Evolutionary conservation across 2,329 filamentous ascomycete species (phyloP).

Genomic region (Ophiocordyceps camponoti-rufipedis): DNA sequence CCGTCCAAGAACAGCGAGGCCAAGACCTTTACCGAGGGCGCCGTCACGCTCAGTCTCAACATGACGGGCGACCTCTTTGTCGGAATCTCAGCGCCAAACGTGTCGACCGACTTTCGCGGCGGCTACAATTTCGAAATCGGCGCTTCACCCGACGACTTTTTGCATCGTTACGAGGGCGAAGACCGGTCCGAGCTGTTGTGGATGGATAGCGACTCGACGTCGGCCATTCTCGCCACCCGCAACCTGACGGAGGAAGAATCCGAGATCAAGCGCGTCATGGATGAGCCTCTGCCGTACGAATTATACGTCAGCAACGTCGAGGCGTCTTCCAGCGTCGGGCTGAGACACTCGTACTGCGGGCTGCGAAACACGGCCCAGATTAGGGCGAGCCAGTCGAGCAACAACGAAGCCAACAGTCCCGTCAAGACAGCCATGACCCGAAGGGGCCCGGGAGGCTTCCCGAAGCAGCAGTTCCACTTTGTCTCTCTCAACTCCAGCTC

Average conservation of each 20-base stretch:
- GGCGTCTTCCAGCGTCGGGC: slow-evolving; percentile 41
- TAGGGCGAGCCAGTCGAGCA: slow-evolving; percentile 27
- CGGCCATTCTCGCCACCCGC: slow-evolving; percentile 62
- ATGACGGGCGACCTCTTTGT: slow-evolving; percentile 56
- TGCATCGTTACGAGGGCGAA: slow-evolving; percentile 40
- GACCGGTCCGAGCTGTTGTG: slow-evolving; percentile 43
- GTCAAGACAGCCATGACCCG: slow-evolving; percentile 49
- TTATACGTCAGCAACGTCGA: slow-evolving; percentile 57
- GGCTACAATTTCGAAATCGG: slow-evolving; percentile 69
- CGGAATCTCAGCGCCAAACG: slow-evolving; percentile 51
- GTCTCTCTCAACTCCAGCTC: slow-evolving; percentile 54
- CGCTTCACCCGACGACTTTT: slow-evolving; percentile 62
- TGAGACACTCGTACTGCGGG: slow-evolving; percentile 71
- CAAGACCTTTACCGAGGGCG: slow-evolving; percentile 46
- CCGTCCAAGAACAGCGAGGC: slow-evolving; percentile 8
- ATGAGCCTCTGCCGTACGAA: slow-evolving; percentile 43
- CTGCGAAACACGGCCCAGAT: slow-evolving; percentile 48
- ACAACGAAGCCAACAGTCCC: slow-evolving; percentile 26
- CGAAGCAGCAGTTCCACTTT: slow-evolving; percentile 80
- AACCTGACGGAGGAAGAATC: slow-evolving; percentile 45
- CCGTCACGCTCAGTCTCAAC: slow-evolving; percentile 43
- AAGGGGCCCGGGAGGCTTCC: slow-evolving; percentile 44
- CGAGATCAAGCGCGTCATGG: slow-evolving; percentile 34
- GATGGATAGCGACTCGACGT: slow-evolving; percentile 68
- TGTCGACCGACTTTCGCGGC: slow-evolving; percentile 39